phyloP scores from a whole-genome alignment of 2,329 filamentous ascomycete species.

The Aspergillus hortae region DNA sequence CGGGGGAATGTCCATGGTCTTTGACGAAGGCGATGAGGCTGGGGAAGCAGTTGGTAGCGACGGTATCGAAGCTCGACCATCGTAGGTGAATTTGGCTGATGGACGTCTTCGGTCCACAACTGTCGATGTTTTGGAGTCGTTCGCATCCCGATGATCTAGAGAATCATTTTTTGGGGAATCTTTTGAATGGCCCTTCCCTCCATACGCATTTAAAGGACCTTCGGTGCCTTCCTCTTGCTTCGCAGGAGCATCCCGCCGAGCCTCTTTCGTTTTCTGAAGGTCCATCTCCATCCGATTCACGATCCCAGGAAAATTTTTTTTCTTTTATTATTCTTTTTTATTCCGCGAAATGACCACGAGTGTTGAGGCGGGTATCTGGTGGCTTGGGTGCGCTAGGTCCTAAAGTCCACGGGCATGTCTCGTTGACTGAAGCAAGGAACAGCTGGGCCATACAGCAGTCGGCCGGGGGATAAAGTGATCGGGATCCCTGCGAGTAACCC shows the following conservation, averaged over 20 bases:
- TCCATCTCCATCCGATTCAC: conserved; percentile 30
- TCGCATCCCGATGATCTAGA: conserved; percentile 24
- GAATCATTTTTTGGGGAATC: conserved; percentile 36
- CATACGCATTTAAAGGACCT: conserved; percentile 33
- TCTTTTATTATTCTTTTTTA: background rate
- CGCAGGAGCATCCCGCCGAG: conserved; percentile 27
- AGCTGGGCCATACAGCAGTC: conserved; percentile 15
- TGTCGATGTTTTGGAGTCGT: conserved; percentile 19
- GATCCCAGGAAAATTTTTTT: background rate
- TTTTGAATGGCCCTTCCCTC: conserved; percentile 30
- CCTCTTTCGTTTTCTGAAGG: conserved; percentile 40
- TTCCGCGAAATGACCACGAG: background rate
- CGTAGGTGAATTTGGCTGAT: conserved; percentile 8
- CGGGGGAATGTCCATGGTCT: conserved; percentile 26
- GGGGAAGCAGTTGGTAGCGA: conserved; percentile 12
- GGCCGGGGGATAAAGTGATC: conserved; percentile 13
- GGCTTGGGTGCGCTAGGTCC: conserved; percentile 6
- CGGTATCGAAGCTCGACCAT: conserved; percentile 8
- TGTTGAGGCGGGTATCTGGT: conserved; percentile 6
- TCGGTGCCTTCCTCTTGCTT: conserved; percentile 37
- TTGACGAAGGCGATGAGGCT: conserved; percentile 23
- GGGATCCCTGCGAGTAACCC: conserved; percentile 17
- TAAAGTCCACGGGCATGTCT: conserved; percentile 20
- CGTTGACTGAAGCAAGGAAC: conserved; percentile 21
- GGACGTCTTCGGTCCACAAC: conserved; percentile 17